Base-by-base conservation (phyloP, 2,329 filamentous ascomycete species). In the Byssoonygena ceratinophila region DNA sequence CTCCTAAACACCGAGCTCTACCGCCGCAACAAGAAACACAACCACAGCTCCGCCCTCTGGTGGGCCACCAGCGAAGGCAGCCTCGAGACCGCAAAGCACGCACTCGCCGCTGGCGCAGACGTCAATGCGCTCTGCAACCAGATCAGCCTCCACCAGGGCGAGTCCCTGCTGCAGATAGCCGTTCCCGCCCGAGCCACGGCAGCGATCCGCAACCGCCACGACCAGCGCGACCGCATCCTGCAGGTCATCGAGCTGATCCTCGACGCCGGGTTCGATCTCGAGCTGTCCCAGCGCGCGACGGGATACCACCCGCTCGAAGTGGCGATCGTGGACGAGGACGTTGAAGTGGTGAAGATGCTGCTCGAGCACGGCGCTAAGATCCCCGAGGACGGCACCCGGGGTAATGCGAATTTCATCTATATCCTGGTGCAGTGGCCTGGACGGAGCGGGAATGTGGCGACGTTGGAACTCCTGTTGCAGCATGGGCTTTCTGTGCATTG, bases 1-100 rank as follows among this genome's bases (percentile, higher is more conserved):
- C 29, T 48, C 14, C 40, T 59, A 18, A 57, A 58, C 27, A 12
- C 39, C 7, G 45, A 52, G 23, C 53, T 59, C 14, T 58, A 59
- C 43, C 54, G 36, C 7, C 43, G 51, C 3, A 53, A 57, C 45
- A 25, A 6, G 3, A 31, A 32, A 23, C 7, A 4, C 14, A 16
- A 14, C 43, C 9, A 22, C 3, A 4, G 14, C 18, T 12, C 20
- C 20, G 39, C 43, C 3, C 23, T 45, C 25, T 45, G 43, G 43
- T 45, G 43, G 43, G 23, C 43, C 8, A 12, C 14, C 2, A 16
- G 22, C 3, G 18, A 22, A 3, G 43, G 25, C 5, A 18, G 7
- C 4, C 6, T 31, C 16, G 25, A 45, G 8, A 31, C 25, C 14
- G 23, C 16, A 20, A 12, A 20, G 22, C 23, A 8, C 8, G 6